Base-by-base conservation (phyloP, 305 asterid genomes). In the Fraxinus sp. region DNA sequence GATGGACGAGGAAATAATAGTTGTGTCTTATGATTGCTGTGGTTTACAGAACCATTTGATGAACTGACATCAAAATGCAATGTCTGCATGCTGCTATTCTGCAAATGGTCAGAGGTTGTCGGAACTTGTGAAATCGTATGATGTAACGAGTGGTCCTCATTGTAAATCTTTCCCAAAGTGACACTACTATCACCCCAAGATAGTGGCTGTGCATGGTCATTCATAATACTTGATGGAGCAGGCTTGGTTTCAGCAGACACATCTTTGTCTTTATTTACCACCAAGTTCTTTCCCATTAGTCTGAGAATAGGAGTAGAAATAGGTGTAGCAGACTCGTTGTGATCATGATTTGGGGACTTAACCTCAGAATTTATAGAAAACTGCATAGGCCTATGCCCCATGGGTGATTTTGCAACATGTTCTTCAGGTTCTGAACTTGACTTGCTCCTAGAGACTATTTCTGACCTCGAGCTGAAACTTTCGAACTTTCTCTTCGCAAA, bases 221-320 rank as follows among this genome's bases (percentile, higher is more conserved):
- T 80, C 82, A 72, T 75, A 74, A 77, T 55, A 77, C 82, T 76
- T 16, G 88, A 79, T 59, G 84, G 87, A 66, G 86, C 36, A 35
- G 87, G 89, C 83, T 83, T 78, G 71, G 77, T 80, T 82, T 83
- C 88, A 32, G 87, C 86, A 26, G 86, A 82, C 46, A 36, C 62
- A 41, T 71, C 87, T 73, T 90, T 94, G 22, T 91, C 98, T 80
- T 90, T 92, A 86, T 88, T 93, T 85, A 89, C 88, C 97, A 78
- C 22, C 64, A 95, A 86, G 91, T 95, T 89, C 91, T 95, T 95
- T n/a, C 99, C 99, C 99, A 95, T 95, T 84, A 95, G 89, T 86
- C 99, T 89, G 81, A 95, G 87, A 41, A 95, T 91, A 39, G 97
- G 92, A 89, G 84, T 95, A 14, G 94, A 80, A 30, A 91, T 85